Evolutionary conservation across 2,329 filamentous ascomycete species (phyloP), one percentile per base, ranked within the genome.

Genomic region (Pseudogymnoascus sp.): DNA sequence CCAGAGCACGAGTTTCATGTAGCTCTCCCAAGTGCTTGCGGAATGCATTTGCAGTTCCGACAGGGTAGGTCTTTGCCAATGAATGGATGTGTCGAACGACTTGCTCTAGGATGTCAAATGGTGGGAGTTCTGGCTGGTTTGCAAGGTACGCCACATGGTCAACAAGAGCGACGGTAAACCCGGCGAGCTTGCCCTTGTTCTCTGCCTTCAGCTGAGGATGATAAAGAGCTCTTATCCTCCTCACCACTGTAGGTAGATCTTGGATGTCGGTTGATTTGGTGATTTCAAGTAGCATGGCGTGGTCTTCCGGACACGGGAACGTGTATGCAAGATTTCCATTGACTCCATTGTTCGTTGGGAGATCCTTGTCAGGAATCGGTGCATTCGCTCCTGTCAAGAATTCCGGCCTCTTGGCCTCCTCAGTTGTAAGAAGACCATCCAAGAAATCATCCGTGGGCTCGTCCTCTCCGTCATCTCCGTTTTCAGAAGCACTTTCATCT

Each of bases 71-170:
- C 71, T 96, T 93, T 3, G 92, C 89, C 61, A 99, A 80, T 2
- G 93, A 97, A 75, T 99, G 95, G 24, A 96, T 81, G 74, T 99
- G 94, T 57, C 94, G 89, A 63, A 93, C 86, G 11, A 97, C 74
- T 60, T 83, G 88, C 73, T 99, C 94, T 13, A 95, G 72, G 1
- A 89, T 80, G 0, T 80, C 73, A 67, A 94, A 89, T 0, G 86
- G 80, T 2, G 85, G 80, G 8, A 78, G 75, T 58, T 63, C 26
- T 29, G 67, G 60, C 54, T 71, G 67, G 59, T 76, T 75, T 60
- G 79, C 80, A 13, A 82, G 74, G 62, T 80, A 76, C 3, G 77
- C 76, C 41, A 87, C 71, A 67, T 84, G 83, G 64, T 88, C 84
- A 24, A 92, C 82, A 9, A 93, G 78, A 5, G 82, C 79, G 35